Evolutionary conservation across 1,284 basidiomycete species (phyloP), one percentile per base, ranked within the genome.

Genomic region (Ustilago trichophora): DNA sequence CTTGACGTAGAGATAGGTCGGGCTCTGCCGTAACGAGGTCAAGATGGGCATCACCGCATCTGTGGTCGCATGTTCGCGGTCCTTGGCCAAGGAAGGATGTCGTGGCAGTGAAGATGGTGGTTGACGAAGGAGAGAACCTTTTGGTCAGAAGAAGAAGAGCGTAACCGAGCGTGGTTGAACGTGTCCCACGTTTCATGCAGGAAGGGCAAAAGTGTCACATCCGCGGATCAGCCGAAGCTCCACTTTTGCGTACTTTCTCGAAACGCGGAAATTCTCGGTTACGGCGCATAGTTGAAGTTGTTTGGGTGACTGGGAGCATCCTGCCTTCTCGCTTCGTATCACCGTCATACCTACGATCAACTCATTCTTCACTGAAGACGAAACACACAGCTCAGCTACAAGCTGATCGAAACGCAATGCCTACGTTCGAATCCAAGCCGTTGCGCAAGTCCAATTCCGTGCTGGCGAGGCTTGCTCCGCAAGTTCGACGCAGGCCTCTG

Each of bases 401-500:
- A n/a, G n/a, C n/a, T n/a, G n/a, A n/a, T 32, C 6, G 9, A 5
- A 3, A n/a, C 13, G 43, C 8, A 11, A 72, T 72, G 70, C 70
- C 70, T 13, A 62, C 66, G 10, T 72, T 72, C 26, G 60, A 68
- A 31, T 69, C 64, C 3, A 72, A 66, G 46, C 70, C 70, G 11
- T 26, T 69, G 18, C 56, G 57, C 27, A 64, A 57, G 38, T 47
- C 58, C 7, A 59, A 50, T 22, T 59, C 59, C 21, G 13, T 63
- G 15, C 13, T 67, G 7, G 44, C 58, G 12, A 51, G 52, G 24
- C 15, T 67, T 21, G 52, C 55, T 8, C 68, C 68, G 12, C 56
- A 73, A 32, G 60, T 77, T 76, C 82, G 84, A 15, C 72, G 76
- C 9, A 81, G 75, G 15, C 85, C 85, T 8, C 84, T 86, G 71